A percentile compares a stretch with the other conserved stretches of the same genome.
phyloP scores from a whole-genome alignment of 2,329 filamentous ascomycete genomes.

The Trichoderma arundinaceum region DNA sequence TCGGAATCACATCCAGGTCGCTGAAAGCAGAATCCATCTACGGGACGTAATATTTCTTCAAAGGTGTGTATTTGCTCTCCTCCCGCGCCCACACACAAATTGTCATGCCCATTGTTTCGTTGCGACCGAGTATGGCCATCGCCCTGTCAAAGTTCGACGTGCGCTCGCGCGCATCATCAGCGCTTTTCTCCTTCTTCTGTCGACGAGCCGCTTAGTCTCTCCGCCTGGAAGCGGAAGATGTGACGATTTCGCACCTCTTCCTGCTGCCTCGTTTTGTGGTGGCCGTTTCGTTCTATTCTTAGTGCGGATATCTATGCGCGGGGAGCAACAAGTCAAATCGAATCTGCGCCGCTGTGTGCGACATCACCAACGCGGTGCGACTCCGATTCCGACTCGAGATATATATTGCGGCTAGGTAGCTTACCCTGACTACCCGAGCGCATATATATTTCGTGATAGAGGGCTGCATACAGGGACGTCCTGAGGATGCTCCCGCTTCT shows the following conservation, averaged over 20 bases:
- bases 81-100: neutral
- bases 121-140: constrained; percentile 11
- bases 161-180: neutral
- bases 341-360: constrained; percentile 26
- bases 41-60: neutral
- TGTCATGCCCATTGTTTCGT: neutral
- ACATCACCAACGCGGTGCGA: constrained; percentile 30
- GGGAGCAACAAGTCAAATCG: neutral
- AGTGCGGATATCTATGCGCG: neutral
- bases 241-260: neutral
- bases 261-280: neutral
- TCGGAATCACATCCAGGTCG: constrained; percentile 14
- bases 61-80: constrained; percentile 27
- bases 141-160: constrained; percentile 19
- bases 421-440: neutral
- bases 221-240: neutral
- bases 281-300: neutral
- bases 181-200: no score
- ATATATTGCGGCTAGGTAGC: neutral
- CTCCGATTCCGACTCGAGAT: constrained; percentile 12
- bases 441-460: neutral
- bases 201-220: neutral
- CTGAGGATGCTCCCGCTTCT: neutral
- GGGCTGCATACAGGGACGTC: neutral
- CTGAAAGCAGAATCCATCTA: constrained; percentile 5